Conservation (phyloP, 257 asterid species). For the Petunia secreta region DNA sequence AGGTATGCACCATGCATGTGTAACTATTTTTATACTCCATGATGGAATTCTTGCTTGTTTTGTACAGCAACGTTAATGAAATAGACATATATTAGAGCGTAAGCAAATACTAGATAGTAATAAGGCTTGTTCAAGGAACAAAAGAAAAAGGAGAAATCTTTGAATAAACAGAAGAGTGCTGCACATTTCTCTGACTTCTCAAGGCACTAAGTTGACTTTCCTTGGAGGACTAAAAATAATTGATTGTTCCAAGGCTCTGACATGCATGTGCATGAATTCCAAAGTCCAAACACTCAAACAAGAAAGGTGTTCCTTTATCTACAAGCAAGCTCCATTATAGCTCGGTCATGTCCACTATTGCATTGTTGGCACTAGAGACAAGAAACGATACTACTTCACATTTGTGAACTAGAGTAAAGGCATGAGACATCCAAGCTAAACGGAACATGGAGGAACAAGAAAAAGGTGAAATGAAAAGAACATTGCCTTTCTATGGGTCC, state of each 20-base stretch:
- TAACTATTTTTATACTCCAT: constrained; percentile 10
- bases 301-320: no score
- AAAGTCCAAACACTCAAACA: no score
- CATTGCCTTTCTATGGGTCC: background rate
- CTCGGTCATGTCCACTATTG: background rate
- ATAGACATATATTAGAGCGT: no score
- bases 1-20: background rate
- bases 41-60: background rate
- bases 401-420: background rate
- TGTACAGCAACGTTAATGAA: background rate
- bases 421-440: background rate
- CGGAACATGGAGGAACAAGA: background rate
- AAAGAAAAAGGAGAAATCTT: background rate
- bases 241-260: background rate
- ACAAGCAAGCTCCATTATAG: no score
- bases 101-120: no score
- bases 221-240: background rate
- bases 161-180: constrained; percentile 1
- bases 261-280: background rate
- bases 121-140: background rate
- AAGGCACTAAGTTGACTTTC: constrained; percentile 5
- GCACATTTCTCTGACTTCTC: background rate
- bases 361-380: constrained; percentile 18
- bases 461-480: background rate
- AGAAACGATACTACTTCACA: background rate